Conservation (phyloP, 2,329 filamentous ascomycete species). For the Ophioceras dolichostomum region DNA sequence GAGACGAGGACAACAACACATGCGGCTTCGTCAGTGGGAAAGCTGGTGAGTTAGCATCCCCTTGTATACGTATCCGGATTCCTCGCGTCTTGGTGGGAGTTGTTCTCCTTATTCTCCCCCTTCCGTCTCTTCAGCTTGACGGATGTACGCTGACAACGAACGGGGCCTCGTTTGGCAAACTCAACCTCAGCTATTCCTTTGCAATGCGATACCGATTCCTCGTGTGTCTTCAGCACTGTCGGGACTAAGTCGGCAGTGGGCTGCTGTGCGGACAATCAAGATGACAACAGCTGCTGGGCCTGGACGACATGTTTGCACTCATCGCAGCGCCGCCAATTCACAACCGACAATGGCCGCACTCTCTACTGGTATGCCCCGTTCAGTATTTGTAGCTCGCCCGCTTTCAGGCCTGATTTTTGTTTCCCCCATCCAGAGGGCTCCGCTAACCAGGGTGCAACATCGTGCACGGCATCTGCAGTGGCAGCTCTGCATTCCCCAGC, state of each 20-base stretch:
- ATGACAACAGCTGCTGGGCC: constrained; percentile 10
- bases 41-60: too few species aligned
- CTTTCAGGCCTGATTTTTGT: too few species aligned
- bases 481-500: constrained; percentile 10
- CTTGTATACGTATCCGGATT: too few species aligned
- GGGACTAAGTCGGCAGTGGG: constrained; percentile 16
- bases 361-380: constrained; percentile 17
- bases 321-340: constrained; percentile 9
- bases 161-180: too few species aligned
- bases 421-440: background rate
- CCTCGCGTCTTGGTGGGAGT: too few species aligned
- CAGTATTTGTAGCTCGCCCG: background rate
- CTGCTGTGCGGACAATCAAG: constrained; percentile 19
- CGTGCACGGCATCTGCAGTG: constrained; percentile 10
- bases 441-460: background rate
- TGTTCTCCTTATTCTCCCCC: too few species aligned
- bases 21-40: constrained; percentile 18
- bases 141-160: too few species aligned
- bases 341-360: constrained; percentile 13
- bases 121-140: too few species aligned
- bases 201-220: constrained; percentile 13
- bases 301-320: constrained; percentile 16
- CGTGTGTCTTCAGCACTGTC: constrained; percentile 19
- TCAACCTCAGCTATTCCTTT: constrained; percentile 12
- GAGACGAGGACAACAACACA: constrained; percentile 14